Percentiles rank a stretch among this genome's conserved stretches.
Evolutionary conservation across 768 basidiomycete species (phyloP).

Genomic region (Royoungia palumana): DNA sequence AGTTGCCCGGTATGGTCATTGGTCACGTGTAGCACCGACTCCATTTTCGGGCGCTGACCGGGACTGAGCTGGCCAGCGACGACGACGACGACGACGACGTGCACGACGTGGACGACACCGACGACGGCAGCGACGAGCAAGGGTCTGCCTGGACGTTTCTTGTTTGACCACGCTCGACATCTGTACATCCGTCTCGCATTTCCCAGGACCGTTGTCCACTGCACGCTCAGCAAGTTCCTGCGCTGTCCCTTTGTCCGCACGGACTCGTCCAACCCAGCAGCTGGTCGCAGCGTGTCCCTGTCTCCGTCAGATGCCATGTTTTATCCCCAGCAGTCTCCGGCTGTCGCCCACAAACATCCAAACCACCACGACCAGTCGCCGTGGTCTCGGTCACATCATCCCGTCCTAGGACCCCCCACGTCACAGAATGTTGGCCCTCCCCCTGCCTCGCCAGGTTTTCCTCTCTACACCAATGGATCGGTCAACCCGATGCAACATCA

Average conservation of each 20-base stretch:
- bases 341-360: constrained; percentile 72
- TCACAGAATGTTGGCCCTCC: constrained; percentile 53
- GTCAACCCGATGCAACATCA: constrained; percentile 62
- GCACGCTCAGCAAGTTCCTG: constrained; percentile 3
- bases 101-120: constrained; percentile 12
- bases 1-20: constrained; percentile 14
- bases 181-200: constrained; percentile 12
- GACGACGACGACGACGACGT: constrained; percentile 11
- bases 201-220: neutral
- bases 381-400: constrained; percentile 65
- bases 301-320: constrained; percentile 59
- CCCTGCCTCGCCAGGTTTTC: constrained; percentile 70
- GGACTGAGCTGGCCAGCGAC: constrained; percentile 19
- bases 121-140: constrained; percentile 14
- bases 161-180: constrained; percentile 8
- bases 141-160: constrained; percentile 17
- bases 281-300: constrained; percentile 5
- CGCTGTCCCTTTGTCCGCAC: constrained; percentile 7
- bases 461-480: constrained; percentile 69
- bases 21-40: constrained; percentile 19
- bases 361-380: constrained; percentile 73
- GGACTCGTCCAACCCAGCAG: constrained; percentile 7
- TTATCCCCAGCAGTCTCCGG: constrained; percentile 82
- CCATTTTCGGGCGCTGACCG: constrained; percentile 29
- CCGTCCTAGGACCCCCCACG: constrained; percentile 44